Evolutionary conservation across 441 rosid genomes (phyloP), one percentile per base, ranked within the genome.

Genomic region (Erodium texanum): DNA sequence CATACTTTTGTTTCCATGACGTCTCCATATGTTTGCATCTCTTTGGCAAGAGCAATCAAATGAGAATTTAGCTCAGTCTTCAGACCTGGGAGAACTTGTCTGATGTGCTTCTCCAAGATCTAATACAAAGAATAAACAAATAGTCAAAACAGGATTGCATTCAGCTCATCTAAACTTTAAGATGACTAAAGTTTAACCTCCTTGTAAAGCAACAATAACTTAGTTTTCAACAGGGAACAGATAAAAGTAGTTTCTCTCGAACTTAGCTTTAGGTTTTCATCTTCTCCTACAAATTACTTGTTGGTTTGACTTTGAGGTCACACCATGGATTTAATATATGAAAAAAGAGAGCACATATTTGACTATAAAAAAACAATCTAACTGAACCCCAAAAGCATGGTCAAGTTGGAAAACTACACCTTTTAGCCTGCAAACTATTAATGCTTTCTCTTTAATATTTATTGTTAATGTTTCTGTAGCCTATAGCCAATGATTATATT

Each of bases 61-160:
- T 82, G 82, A 72, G 83, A 66, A 79, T 89, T 87, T 68, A 93
- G 85, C 71, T 86, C 87, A 59, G 97, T 86, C 79, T 93, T 93
- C 73, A 93, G 69, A 71, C 79, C 88, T 8, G 99, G 99, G 77
- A 93, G 95, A 69, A 91, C 78, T 58, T 86, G 76, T 79, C 83
- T 91, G 66, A 93, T 91, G 64, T 93, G 99, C 76, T 89, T 93
- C 68, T 88, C 90, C 66, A 93, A 85, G 75, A 93, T 87, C 99
- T 93, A 54, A 54, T 54, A 54, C 24, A 41, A 54, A 54, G 62
- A 54, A 7, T 54, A 24, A 19, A 54, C 24, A 54, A 10, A 54
- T 19, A 20, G 9, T 20, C 22, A 54, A 54, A 54, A 54, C 12
- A 19, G 16, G 62, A 54, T 54, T 20, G 11, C 62, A 54, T 54